Evolutionary conservation across 1,284 basidiomycete species (phyloP).

Genomic region (Tilletia horrida): DNA sequence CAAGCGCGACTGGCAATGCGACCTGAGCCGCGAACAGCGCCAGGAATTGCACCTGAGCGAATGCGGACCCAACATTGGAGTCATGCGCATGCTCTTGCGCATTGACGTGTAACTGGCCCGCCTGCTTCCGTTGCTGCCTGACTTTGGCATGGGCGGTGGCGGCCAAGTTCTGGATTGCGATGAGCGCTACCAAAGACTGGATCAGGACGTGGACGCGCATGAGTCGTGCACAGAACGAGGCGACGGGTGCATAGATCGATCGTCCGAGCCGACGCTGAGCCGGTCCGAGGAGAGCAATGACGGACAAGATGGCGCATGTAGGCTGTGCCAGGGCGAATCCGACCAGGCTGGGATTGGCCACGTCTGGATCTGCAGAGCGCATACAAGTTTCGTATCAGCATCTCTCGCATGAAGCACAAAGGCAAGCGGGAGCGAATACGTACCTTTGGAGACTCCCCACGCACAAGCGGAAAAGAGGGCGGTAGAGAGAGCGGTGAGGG

Average conservation of each 20-base stretch:
- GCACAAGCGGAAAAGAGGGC: neutral
- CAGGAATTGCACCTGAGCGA: slow-evolving; percentile 5
- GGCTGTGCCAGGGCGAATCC: slow-evolving; percentile 4
- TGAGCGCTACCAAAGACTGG: neutral
- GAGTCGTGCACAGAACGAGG: neutral
- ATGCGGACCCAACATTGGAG: neutral
- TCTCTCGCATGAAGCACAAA: too few relatives aligned
- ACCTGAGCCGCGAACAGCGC: slow-evolving; percentile 3
- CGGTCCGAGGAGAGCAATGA: neutral
- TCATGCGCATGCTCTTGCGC: slow-evolving; percentile 9
- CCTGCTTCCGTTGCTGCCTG: neutral
- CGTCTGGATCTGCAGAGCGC: slow-evolving; percentile 9
- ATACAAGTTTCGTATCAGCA: too few relatives aligned
- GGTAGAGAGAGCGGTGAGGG: slow-evolving; percentile 1
- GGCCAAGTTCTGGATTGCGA: slow-evolving; percentile 6
- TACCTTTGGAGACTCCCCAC: slow-evolving; percentile 12
- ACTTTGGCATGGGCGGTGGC: neutral
- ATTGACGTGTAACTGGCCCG: neutral
- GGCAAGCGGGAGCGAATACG: neutral
- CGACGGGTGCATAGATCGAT: neutral
- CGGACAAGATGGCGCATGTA: neutral
- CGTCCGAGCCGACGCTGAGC: neutral
- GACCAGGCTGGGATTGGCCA: slow-evolving; percentile 13
- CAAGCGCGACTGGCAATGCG: neutral
- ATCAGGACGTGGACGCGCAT: slow-evolving; percentile 14